Evolutionary conservation across 2,329 filamentous ascomycete species (phyloP), one percentile per base, ranked within the genome.

Genomic region (Monosporascus sp.): DNA sequence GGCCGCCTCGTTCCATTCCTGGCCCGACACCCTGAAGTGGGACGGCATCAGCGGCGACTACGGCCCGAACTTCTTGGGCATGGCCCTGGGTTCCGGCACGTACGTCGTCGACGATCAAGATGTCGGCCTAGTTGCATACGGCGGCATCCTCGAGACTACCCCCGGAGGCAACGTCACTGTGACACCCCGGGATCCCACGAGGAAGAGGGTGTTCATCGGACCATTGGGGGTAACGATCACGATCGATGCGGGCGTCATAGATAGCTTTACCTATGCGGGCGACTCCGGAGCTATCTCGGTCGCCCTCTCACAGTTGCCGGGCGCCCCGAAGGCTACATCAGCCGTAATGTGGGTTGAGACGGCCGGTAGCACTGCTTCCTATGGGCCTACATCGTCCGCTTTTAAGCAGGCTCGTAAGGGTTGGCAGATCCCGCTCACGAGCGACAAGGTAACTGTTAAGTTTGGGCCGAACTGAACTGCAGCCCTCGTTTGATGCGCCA

Each of bases 21-120:
- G 70, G 60, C 80, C 81, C 0, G 75, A 82, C 37, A 76, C 77
- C 0, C 66, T 84, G 31, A 70, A 68, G 22, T 83, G 81, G 77
- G 81, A 84, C 57, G 74, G 71, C 0, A 80, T 79, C 55, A 78
- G 72, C 8, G 80, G 81, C 1, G 82, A 84, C 61, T 83, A 83
- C 52, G 81, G 81, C 0, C 75, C 73, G 0, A 77, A 74, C 2
- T 81, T 83, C 53, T 52, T 83, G 0, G 81, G 80, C 0, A 64
- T 80, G 45, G 72, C 73, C 0, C 66, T 82, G 1, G 78, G 74
- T 1, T 74, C 77, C 4, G 74, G 72, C 0, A 75, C 75, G 0
- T 83, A 81, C 51, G 66, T 83, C 5, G 72, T 74, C 0, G 57
- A 74, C 0, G 74, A 80, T 52, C 51, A 62, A 0, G 67, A 68